Conservation (phyloP, 2,329 filamentous ascomycete genomes). For the Chrysoporthe austroafricana region DNA sequence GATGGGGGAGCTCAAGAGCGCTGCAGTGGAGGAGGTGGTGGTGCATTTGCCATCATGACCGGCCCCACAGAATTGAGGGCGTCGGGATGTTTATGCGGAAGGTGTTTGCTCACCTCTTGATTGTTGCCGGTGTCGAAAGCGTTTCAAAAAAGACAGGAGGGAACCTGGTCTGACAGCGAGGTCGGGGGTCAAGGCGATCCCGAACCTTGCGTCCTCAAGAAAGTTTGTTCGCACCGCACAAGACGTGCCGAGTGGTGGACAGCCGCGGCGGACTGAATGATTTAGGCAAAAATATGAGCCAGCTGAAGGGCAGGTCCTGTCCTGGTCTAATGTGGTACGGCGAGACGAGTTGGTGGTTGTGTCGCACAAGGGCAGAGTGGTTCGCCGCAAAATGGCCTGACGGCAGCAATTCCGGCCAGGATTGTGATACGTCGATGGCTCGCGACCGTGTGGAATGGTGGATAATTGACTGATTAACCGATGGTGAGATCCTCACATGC, state of each 20-base stretch:
- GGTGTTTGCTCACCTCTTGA: constrained; percentile 25
- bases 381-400: neutral
- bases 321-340: neutral
- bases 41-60: neutral
- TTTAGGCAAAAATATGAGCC: neutral
- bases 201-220: neutral
- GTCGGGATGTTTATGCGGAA: constrained; percentile 11
- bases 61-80: neutral
- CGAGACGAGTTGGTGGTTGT: neutral
- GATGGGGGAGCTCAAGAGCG: neutral
- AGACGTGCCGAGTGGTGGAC: neutral
- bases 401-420: constrained; percentile 11
- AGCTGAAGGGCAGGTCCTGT: neutral
- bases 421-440: constrained; percentile 13
- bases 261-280: neutral
- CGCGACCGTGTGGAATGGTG: constrained; percentile 24
- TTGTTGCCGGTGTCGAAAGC: constrained; percentile 29
- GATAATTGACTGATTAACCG: constrained; percentile 3
- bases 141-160: constrained; percentile 31
- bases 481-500: constrained; percentile 27
- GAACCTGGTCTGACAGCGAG: constrained; percentile 20
- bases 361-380: constrained; percentile 2
- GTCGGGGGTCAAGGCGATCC: neutral
- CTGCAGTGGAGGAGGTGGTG: neutral
- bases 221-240: neutral